Conservation (phyloP, 2,329 filamentous ascomycete species). For the Sporothrix pallida region DNA sequence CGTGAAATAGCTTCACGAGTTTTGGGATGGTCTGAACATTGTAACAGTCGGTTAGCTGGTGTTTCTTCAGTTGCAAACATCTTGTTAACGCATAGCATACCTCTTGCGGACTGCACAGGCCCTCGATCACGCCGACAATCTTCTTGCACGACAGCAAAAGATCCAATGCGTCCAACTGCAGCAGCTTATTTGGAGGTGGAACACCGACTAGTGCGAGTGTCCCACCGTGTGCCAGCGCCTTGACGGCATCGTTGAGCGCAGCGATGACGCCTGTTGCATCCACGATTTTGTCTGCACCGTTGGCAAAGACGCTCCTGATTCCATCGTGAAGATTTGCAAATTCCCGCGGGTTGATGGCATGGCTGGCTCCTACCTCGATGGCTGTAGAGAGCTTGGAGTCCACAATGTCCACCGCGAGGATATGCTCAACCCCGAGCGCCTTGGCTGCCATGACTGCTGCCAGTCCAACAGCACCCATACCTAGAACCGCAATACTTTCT, state of each 20-base stretch:
- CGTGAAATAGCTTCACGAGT: background rate
- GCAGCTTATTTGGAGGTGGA: background rate
- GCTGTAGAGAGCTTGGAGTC: slow-evolving; percentile 50
- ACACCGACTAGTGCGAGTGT: slow-evolving; percentile 8
- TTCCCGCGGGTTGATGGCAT: background rate
- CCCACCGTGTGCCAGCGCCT: background rate
- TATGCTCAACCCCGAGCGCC: slow-evolving; percentile 40
- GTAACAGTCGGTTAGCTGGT: background rate
- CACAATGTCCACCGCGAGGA: slow-evolving; percentile 56
- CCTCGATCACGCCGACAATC: slow-evolving; percentile 16
- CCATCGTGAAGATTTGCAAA: background rate
- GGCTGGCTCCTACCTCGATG: slow-evolving; percentile 49
- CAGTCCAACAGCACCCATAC: slow-evolving; percentile 50
- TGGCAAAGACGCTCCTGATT: background rate
- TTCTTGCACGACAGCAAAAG: slow-evolving; percentile 3
- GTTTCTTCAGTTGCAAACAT: background rate
- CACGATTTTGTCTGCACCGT: background rate
- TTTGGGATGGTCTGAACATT: background rate
- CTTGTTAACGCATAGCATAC: background rate
- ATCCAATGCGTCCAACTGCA: slow-evolving; percentile 8
- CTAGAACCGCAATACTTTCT: slow-evolving; percentile 47
- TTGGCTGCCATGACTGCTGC: slow-evolving; percentile 50
- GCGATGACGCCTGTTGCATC: background rate
- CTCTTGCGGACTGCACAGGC: background rate
- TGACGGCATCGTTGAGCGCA: background rate